These are phyloP conservation scores for Noccaea caerulescens DNA, from an alignment of 345 rosid genomes.

Conservation along the genomic window DNA sequence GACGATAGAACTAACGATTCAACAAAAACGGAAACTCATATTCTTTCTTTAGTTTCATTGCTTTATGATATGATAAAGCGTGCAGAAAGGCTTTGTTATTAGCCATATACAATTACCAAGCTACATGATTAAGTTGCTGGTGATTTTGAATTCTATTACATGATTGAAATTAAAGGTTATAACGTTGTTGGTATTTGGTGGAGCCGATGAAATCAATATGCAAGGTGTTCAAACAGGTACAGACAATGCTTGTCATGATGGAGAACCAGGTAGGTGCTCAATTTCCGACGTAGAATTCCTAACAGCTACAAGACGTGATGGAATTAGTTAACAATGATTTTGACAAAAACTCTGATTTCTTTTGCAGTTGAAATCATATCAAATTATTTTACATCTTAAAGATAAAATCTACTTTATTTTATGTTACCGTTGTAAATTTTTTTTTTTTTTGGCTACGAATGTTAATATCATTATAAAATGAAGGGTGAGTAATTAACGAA, in stretches of 20 bases:
- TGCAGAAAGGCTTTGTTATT: background rate
- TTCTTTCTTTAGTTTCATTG: background rate
- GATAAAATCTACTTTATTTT: background rate
- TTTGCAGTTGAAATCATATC: background rate
- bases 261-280: background rate
- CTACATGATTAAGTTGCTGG: background rate
- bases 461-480: no score
- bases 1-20: background rate
- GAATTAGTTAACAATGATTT: background rate
- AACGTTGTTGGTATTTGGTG: background rate
- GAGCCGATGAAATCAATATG: background rate
- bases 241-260: background rate
- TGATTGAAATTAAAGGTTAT: background rate
- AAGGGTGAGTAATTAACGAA: no score
- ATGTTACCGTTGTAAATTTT: background rate
- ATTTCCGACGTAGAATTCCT: background rate
- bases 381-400: background rate
- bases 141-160: background rate
- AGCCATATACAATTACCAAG: background rate
- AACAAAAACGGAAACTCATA: background rate
- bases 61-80: slow-evolving; percentile 7
- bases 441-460: no score
- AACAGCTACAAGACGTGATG: background rate
- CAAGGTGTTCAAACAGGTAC: no score
- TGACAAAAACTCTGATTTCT: background rate